These are phyloP conservation scores for Lentinus brumalis DNA, from an alignment of 768 basidiomycete genomes.

Conservation along the genomic window DNA sequence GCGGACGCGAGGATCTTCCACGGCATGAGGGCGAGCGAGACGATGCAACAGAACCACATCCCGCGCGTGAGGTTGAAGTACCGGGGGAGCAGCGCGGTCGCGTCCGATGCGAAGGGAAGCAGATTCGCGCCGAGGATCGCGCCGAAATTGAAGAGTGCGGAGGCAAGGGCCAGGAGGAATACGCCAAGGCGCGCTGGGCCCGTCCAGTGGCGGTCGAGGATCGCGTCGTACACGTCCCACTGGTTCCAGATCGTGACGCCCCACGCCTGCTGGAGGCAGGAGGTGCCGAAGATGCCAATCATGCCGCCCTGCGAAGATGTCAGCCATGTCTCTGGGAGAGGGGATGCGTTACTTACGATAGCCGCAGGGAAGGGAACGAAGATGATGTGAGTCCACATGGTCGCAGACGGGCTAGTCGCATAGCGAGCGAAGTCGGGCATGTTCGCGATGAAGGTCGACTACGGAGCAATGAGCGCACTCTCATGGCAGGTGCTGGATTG, in stretches of 20 bases:
- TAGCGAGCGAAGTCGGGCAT: slow-evolving; percentile 25
- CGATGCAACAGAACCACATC: slow-evolving; percentile 24
- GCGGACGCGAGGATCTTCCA: slow-evolving; percentile 25
- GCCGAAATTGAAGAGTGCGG: slow-evolving; percentile 23
- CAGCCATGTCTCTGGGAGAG: neutral
- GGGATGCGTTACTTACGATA: slow-evolving; percentile 2
- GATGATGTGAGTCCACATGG: slow-evolving; percentile 22
- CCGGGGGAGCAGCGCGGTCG: slow-evolving; percentile 19
- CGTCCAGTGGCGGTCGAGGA: slow-evolving; percentile 20
- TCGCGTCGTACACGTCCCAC: slow-evolving; percentile 25
- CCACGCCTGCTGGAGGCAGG: slow-evolving; percentile 20
- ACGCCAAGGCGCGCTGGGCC: slow-evolving; percentile 19
- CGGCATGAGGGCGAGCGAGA: slow-evolving; percentile 21
- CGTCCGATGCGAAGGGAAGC: slow-evolving; percentile 22
- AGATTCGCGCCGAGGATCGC: slow-evolving; percentile 21
- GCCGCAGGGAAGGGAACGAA: slow-evolving; percentile 25
- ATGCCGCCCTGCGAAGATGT: slow-evolving; percentile 16
- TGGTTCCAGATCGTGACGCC: slow-evolving; percentile 24
- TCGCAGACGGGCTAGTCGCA: slow-evolving; percentile 13
- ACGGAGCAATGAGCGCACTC: neutral
- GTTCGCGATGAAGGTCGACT: slow-evolving; percentile 24
- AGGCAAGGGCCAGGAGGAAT: slow-evolving; percentile 21
- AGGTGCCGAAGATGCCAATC: slow-evolving; percentile 24
- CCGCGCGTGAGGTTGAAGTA: slow-evolving; percentile 24
- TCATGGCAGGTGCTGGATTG: neutral